These are phyloP conservation scores for Nematocida minor DNA, from an alignment of 371 early-diverging fungal genomes.

Conservation along the genomic window DNA sequence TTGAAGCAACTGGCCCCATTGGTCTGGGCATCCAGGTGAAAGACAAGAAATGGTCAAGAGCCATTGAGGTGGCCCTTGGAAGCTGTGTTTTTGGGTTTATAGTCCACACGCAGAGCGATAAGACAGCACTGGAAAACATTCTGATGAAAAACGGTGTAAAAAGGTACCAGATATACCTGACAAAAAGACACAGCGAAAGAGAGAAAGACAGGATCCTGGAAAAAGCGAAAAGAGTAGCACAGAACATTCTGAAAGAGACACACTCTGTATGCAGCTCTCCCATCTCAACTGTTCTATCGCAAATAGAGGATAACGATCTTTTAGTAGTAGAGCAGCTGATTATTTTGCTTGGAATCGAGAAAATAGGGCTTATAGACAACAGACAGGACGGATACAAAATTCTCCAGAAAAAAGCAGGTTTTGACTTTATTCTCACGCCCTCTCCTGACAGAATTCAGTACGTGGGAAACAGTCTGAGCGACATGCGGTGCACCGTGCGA, in stretches of 20 bases:
- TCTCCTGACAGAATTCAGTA: constrained; percentile 62
- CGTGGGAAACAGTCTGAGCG: constrained; percentile 57
- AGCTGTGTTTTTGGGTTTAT: constrained; percentile 56
- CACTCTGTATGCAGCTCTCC: background rate
- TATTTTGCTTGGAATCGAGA: constrained; percentile 57
- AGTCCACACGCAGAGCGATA: constrained; percentile 55
- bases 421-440: constrained; percentile 60
- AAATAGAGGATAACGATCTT: constrained; percentile 15
- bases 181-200: background rate
- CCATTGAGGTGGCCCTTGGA: constrained; percentile 57
- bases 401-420: constrained; percentile 47
- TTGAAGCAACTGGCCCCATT: constrained; percentile 63
- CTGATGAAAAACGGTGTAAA: constrained; percentile 48
- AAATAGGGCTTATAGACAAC: constrained; percentile 58
- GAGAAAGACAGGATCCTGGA: background rate
- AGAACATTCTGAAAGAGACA: background rate
- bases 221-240: background rate
- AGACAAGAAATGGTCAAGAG: constrained; percentile 61
- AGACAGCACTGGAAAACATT: constrained; percentile 43
- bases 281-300: constrained; percentile 51
- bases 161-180: constrained; percentile 42
- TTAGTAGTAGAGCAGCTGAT: constrained; percentile 60
- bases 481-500: constrained; percentile 49
- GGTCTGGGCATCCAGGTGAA: constrained; percentile 55
- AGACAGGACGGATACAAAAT: constrained; percentile 60